These are phyloP conservation scores for Fusarium udum DNA, from an alignment of 2,329 filamentous ascomycete species.

Conservation along the genomic window DNA sequence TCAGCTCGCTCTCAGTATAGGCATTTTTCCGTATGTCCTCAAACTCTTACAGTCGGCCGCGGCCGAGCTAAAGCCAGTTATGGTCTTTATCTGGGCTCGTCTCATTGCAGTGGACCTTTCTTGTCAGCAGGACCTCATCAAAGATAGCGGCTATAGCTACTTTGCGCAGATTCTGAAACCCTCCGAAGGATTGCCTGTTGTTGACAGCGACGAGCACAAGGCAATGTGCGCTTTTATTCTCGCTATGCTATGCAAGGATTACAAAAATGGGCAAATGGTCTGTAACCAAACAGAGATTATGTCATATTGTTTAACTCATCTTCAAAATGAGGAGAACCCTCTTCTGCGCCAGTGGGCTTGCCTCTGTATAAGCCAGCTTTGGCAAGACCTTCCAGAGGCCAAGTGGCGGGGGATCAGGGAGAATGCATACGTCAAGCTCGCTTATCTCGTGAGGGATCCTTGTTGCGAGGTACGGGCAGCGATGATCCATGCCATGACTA, in stretches of 20 bases:
- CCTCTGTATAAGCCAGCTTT: conserved; percentile 93
- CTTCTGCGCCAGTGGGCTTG: conserved; percentile 95
- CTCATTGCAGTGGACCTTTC: conserved; percentile 94
- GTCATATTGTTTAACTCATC: conserved; percentile 83
- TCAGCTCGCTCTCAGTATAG: conserved; percentile 96
- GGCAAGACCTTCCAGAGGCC: conserved; percentile 88
- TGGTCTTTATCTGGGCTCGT: conserved; percentile 99
- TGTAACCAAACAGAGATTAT: conserved; percentile 93
- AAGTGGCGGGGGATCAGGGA: conserved; percentile 96
- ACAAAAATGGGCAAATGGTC: conserved; percentile 89
- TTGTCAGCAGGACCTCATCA: conserved; percentile 92
- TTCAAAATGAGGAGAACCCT: conserved; percentile 86
- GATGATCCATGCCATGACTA: conserved; percentile 92
- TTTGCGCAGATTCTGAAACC: conserved; percentile 94
- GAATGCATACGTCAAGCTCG: conserved; percentile 82
- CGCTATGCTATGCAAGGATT: conserved; percentile 95
- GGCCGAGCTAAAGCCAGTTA: conserved; percentile 93
- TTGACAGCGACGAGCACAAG: conserved; percentile 91
- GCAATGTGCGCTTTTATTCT: conserved; percentile 99
- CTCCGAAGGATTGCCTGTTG: conserved; percentile 81
- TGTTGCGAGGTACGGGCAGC: conserved; percentile 93
- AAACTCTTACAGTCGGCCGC: conserved; percentile 96
- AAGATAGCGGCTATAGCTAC: conserved; percentile 97
- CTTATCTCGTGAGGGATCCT: conserved; percentile 81
- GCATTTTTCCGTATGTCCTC: conserved; percentile 98